phyloP scores from a whole-genome alignment of 768 basidiomycete species.

The Cystobasidium tubakii region DNA sequence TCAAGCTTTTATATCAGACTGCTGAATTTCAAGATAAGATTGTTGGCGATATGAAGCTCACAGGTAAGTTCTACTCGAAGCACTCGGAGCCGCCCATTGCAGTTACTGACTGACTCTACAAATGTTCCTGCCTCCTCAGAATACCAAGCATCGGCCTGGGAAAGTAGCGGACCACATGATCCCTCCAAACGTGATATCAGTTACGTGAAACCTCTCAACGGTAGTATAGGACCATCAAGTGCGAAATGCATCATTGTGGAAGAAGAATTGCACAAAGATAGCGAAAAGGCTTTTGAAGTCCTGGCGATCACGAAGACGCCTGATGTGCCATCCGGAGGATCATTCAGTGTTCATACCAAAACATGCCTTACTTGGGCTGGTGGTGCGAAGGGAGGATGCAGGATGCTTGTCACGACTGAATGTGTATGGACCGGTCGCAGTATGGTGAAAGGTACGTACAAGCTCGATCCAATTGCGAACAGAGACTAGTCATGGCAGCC shows the following conservation, averaged over 20 bases:
- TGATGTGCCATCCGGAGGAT: constrained; percentile 37
- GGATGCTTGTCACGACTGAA: constrained; percentile 36
- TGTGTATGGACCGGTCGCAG: constrained; percentile 34
- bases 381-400: constrained; percentile 35
- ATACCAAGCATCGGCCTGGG: background rate
- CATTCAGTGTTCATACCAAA: constrained; percentile 37
- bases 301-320: constrained; percentile 37
- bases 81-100: background rate
- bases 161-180: background rate
- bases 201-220: constrained; percentile 31
- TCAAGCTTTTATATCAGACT: constrained; percentile 33
- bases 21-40: constrained; percentile 33
- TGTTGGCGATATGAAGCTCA: constrained; percentile 24
- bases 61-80: background rate
- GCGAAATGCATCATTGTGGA: constrained; percentile 36
- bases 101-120: background rate
- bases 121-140: background rate
- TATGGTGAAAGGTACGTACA: constrained; percentile 36
- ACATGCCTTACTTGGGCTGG: constrained; percentile 37
- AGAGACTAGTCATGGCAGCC: too few species aligned
- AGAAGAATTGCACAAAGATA: constrained; percentile 17
- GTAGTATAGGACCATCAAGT: constrained; percentile 25
- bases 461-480: too few species aligned
- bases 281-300: constrained; percentile 32
- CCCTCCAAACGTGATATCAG: background rate